phyloP scores from a whole-genome alignment of 257 asterid species.

The Linaria vulgaris region DNA sequence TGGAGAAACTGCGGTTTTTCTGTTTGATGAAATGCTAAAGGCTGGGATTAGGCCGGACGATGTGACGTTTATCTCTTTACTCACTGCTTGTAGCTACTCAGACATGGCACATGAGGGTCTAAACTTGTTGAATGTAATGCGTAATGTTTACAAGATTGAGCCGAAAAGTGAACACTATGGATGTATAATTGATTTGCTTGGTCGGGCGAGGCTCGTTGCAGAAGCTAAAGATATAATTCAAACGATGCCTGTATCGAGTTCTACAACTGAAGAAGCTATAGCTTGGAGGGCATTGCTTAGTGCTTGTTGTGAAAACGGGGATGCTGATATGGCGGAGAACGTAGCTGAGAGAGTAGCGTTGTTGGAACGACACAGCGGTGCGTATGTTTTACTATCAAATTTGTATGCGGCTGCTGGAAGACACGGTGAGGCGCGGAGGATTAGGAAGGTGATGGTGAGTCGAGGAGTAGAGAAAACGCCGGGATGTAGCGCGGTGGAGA shows the following conservation, averaged over 20 bases:
- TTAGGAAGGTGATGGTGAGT: conserved; percentile 7
- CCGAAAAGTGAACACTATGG: conserved; percentile 67
- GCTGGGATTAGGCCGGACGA: conserved; percentile 46
- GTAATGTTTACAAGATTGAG: conserved; percentile 47
- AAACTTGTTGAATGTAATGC: conserved; percentile 42
- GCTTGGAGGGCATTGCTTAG: conserved; percentile 66
- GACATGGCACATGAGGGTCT: conserved; percentile 62
- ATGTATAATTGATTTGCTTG: conserved; percentile 58
- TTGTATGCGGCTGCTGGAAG: conserved; percentile 1
- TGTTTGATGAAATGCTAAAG: conserved; percentile 54
- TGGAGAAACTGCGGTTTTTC: conserved; percentile 42
- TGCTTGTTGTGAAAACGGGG: conserved; percentile 50
- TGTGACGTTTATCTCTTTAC: conserved; percentile 55
- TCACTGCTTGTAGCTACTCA: conserved; percentile 68
- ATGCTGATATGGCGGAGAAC: conserved; percentile 49
- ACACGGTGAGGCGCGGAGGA: background rate
- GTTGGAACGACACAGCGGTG: conserved; percentile 66
- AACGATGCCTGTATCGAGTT: conserved; percentile 36
- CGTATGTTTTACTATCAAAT: conserved; percentile 43
- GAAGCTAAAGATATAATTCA: conserved; percentile 53
- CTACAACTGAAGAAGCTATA: background rate
- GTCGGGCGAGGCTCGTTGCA: conserved; percentile 47
- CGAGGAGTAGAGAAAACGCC: background rate
- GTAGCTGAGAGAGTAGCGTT: conserved; percentile 54
- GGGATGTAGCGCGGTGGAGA: conserved; percentile 2